These are phyloP conservation scores for Tricholomella constricta DNA, from an alignment of 768 basidiomycete genomes.

Conservation along the genomic window DNA sequence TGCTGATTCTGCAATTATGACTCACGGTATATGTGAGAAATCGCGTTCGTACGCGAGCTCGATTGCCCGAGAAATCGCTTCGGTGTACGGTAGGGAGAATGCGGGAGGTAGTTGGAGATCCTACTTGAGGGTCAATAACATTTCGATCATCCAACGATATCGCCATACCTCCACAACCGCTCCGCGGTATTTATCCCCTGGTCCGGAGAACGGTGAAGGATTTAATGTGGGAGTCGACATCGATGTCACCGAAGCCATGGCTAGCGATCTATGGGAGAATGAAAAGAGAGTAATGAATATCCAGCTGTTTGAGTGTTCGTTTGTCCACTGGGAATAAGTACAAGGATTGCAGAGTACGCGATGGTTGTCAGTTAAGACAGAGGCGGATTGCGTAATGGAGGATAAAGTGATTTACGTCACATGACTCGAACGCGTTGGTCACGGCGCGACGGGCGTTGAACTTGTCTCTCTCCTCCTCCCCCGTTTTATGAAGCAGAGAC, in stretches of 20 bases:
- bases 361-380: slow-evolving; percentile 3
- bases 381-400: not conserved
- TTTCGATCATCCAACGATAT: not conserved
- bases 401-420: not conserved
- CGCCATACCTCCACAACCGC: slow-evolving; percentile 85
- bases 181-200: slow-evolving; percentile 70
- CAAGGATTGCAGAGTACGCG: not conserved
- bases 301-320: not conserved
- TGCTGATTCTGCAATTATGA: not conserved
- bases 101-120: slow-evolving; percentile 87
- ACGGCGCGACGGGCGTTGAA: no score
- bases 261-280: not conserved
- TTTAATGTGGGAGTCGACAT: slow-evolving; percentile 7
- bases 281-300: not conserved
- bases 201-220: slow-evolving; percentile 7
- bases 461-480: not conserved
- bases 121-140: slow-evolving; percentile 32
- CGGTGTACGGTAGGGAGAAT: slow-evolving; percentile 73
- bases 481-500: no score
- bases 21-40: slow-evolving; percentile 90
- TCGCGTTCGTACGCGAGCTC: slow-evolving; percentile 92
- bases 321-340: slow-evolving; percentile 2
- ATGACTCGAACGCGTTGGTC: slow-evolving; percentile 14
- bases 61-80: slow-evolving; percentile 73
- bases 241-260: slow-evolving; percentile 15